Conservation (phyloP, 257 asterid species). For the Ballota nigra region DNA sequence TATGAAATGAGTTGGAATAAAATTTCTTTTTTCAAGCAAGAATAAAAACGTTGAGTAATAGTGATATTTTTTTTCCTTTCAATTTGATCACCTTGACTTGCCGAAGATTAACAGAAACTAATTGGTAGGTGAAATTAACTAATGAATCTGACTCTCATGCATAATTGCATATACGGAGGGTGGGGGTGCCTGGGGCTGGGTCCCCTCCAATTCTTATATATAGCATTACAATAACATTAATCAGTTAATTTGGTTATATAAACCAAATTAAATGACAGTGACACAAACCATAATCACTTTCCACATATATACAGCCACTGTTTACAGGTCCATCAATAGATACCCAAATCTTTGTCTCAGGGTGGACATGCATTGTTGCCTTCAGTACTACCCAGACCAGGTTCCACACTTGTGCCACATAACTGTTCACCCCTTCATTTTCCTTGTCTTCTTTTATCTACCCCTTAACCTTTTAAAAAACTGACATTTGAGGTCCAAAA, state of each 20-base stretch:
- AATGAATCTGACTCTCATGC: too few species aligned
- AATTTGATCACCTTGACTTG: too few species aligned
- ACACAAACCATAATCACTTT: not conserved
- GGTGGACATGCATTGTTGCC: not conserved
- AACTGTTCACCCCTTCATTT: not conserved
- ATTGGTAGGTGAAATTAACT: too few species aligned
- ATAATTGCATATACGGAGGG: too few species aligned
- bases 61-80: too few species aligned
- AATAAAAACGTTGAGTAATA: too few species aligned
- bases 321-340: constrained; percentile 2
- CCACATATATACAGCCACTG: not conserved
- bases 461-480: constrained; percentile 1
- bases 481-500: constrained; percentile 28
- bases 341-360: constrained; percentile 19
- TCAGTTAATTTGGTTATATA: not conserved
- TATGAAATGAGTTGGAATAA: too few species aligned
- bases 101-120: too few species aligned
- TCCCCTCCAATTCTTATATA: too few species aligned
- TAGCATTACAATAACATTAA: too few species aligned
- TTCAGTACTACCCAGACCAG: not conserved
- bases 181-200: too few species aligned
- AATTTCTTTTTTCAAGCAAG: too few species aligned
- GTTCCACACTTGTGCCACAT: not conserved
- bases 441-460: constrained; percentile 15
- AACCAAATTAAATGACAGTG: not conserved